Percentiles rank a stretch among this genome's conserved stretches.
Conservation (phyloP, 2,329 filamentous ascomycete species). For the Immersiporthe knoxdaviesiana region DNA sequence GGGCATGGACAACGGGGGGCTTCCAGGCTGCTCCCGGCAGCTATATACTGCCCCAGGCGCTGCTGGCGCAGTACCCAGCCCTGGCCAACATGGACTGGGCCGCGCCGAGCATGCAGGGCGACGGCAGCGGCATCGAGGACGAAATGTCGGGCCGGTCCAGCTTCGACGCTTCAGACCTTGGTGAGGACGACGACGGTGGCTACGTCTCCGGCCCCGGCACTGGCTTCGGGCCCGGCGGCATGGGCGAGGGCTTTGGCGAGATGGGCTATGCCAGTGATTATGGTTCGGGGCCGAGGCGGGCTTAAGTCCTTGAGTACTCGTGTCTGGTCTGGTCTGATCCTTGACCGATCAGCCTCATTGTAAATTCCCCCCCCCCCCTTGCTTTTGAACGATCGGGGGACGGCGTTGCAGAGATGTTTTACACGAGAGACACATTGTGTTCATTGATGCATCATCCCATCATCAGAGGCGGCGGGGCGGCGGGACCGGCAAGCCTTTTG, state of each 20-base stretch:
- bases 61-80: slow-evolving; percentile 90
- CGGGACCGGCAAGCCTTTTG: background rate
- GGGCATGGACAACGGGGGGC: slow-evolving; percentile 62
- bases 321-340: background rate
- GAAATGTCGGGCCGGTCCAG: slow-evolving; percentile 79
- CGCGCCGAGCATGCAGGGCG: slow-evolving; percentile 64
- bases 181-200: slow-evolving; percentile 72
- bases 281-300: slow-evolving; percentile 44
- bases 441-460: background rate
- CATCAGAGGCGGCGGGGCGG: background rate
- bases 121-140: slow-evolving; percentile 73
- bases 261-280: slow-evolving; percentile 59
- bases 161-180: slow-evolving; percentile 76
- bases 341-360: too few relatives aligned
- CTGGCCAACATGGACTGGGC: slow-evolving; percentile 90
- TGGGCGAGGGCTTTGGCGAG: slow-evolving; percentile 59
- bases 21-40: slow-evolving; percentile 57
- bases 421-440: background rate
- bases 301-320: background rate
- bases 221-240: slow-evolving; percentile 60
- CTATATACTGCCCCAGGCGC: slow-evolving; percentile 79
- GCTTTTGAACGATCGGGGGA: background rate
- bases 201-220: slow-evolving; percentile 67
- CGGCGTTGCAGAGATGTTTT: background rate
- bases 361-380: too few relatives aligned